Percentiles rank a stretch among this genome's conserved stretches.
These are phyloP conservation scores for Myxozyma vanderwaltii DNA, from an alignment of 805 yeast genomes.

Conservation along the genomic window DNA sequence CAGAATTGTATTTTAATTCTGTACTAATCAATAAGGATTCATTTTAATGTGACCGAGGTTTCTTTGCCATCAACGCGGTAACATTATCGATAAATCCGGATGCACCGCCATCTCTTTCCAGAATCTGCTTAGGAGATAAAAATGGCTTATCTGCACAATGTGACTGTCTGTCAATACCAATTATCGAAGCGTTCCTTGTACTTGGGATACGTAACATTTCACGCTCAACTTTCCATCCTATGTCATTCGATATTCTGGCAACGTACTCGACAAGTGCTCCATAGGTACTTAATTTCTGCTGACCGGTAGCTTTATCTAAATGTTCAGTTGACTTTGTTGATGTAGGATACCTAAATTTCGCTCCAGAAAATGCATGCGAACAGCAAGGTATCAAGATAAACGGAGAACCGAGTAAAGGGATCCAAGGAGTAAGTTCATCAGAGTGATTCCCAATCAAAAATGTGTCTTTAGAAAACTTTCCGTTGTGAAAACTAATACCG, in stretches of 20 bases:
- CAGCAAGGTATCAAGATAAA: constrained; percentile 95
- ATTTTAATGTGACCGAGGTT: constrained; percentile 68
- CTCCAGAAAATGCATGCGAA: constrained; percentile 83
- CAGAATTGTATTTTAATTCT: no score
- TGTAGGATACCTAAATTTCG: constrained; percentile 60
- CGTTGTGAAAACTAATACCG: constrained; percentile 19
- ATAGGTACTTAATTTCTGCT: constrained; percentile 53
- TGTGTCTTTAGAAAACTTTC: constrained; percentile 60
- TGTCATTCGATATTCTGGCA: constrained; percentile 61
- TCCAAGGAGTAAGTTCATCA: constrained; percentile 94
- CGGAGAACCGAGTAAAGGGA: constrained; percentile 78
- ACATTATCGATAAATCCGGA: constrained; percentile 87
- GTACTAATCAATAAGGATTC: not conserved
- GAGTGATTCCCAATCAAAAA: constrained; percentile 93
- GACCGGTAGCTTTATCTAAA: not conserved
- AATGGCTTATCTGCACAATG: constrained; percentile 17
- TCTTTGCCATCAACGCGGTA: constrained; percentile 65
- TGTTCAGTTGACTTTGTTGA: not conserved
- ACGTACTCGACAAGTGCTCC: constrained; percentile 86
- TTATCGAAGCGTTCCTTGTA: constrained; percentile 87
- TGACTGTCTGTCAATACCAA: constrained; percentile 57
- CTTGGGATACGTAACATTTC: constrained; percentile 93
- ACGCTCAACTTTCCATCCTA: constrained; percentile 83
- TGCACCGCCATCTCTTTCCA: constrained; percentile 83
- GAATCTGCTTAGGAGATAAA: constrained; percentile 55